phyloP scores from a whole-genome alignment of 768 basidiomycete species.

The Erythrobasidium yunnanense region DNA sequence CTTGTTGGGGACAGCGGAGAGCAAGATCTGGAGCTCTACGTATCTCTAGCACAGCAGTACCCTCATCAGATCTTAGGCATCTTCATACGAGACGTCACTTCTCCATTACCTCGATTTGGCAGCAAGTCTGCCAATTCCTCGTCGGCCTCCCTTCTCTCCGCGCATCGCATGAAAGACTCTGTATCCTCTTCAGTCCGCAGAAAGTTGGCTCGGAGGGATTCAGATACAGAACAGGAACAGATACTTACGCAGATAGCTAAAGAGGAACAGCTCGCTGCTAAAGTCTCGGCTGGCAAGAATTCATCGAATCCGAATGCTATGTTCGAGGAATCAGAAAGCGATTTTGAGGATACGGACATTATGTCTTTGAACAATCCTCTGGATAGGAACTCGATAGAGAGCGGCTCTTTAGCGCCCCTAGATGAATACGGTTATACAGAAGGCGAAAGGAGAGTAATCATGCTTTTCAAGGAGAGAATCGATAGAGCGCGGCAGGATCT shows the following conservation, averaged over 20 bases:
- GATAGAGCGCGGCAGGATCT: not conserved
- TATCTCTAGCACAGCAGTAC: slow-evolving; percentile 58
- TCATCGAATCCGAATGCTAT: too few species aligned
- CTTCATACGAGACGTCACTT: slow-evolving; percentile 67
- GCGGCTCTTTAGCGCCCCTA: slow-evolving; percentile 5
- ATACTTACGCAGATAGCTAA: not conserved
- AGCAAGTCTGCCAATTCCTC: not conserved
- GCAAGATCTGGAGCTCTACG: slow-evolving; percentile 86
- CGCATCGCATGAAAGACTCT: not conserved
- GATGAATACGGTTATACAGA: slow-evolving; percentile 16
- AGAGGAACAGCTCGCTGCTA: slow-evolving; percentile 1
- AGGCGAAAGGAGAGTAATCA: not conserved
- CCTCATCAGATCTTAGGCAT: slow-evolving; percentile 59
- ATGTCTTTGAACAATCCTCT: slow-evolving; percentile 38
- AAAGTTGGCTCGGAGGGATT: not conserved
- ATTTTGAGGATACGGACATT: slow-evolving; percentile 27
- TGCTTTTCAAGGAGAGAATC: slow-evolving; percentile 5
- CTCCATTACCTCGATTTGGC: slow-evolving; percentile 25
- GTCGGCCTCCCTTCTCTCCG: not conserved
- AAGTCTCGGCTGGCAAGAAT: too few species aligned
- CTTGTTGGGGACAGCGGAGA: slow-evolving; percentile 80
- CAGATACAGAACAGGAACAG: slow-evolving; percentile 11
- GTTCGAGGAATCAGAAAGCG: too few species aligned
- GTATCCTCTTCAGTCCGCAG: not conserved
- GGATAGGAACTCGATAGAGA: slow-evolving; percentile 3